phyloP scores from a whole-genome alignment of 768 basidiomycete species.

The Sistotremastrum suecicum region DNA sequence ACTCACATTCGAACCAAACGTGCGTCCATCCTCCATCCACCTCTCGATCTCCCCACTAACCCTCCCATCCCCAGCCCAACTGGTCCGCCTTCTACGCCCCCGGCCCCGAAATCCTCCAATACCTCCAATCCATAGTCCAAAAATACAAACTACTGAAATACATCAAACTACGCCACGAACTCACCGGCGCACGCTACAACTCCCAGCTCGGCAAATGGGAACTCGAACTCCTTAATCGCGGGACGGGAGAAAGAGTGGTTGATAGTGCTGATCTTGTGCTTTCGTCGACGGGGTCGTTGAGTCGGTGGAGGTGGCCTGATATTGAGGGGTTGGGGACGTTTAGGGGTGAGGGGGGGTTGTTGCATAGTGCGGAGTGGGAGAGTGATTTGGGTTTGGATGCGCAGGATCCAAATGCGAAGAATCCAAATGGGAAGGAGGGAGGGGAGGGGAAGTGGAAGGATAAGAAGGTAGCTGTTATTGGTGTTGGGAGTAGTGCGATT shows the following conservation, averaged over 20 bases:
- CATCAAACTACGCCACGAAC: conserved; percentile 41
- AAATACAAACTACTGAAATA: conserved; percentile 39
- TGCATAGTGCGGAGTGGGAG: conserved; percentile 55
- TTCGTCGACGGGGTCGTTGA: conserved; percentile 36
- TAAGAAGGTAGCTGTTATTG: conserved; percentile 43
- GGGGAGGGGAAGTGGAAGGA: conserved; percentile 33
- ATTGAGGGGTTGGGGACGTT: no score
- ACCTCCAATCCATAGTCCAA: conserved; percentile 38
- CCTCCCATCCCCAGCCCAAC: conserved; percentile 24
- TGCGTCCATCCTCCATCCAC: conserved; percentile 8
- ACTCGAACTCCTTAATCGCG: conserved; percentile 29
- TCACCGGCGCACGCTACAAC: conserved; percentile 36
- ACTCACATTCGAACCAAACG: conserved; percentile 41
- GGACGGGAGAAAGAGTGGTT: conserved; percentile 26
- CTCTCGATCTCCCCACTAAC: neutral
- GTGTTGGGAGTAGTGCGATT: conserved; percentile 46
- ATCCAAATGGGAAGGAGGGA: conserved; percentile 29
- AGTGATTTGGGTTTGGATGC: conserved; percentile 16
- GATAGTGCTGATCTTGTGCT: conserved; percentile 46
- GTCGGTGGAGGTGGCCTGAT: conserved; percentile 55
- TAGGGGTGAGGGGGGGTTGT: no score
- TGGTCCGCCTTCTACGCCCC: conserved; percentile 51
- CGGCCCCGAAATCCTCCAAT: conserved; percentile 42
- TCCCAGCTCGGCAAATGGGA: conserved; percentile 42
- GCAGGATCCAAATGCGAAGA: no score